phyloP scores from a whole-genome alignment of 495 filamentous ascomycete genomes.

The Penicillium daleae region DNA sequence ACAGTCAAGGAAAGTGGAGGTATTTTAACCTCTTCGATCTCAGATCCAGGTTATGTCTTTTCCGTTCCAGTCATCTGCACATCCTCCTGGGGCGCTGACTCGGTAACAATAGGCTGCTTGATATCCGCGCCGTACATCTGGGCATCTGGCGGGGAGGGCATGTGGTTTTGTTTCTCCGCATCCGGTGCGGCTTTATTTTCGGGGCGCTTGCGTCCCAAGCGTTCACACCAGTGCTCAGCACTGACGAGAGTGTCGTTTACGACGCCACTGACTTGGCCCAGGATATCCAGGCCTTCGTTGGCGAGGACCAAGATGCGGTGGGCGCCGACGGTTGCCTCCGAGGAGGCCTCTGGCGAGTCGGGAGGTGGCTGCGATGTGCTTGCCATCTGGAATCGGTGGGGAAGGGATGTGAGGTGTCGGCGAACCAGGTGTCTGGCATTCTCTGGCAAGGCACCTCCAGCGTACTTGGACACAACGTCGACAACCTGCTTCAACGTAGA shows the following conservation, averaged over 20 bases:
- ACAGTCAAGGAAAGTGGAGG: conserved; percentile 1
- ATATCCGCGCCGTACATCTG: conserved; percentile 36
- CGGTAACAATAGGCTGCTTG: conserved; percentile 39
- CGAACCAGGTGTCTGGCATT: conserved; percentile 79
- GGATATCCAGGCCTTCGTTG: conserved; percentile 86
- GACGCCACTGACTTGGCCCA: conserved; percentile 78
- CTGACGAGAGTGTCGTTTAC: conserved; percentile 82
- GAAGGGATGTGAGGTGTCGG: conserved; percentile 76
- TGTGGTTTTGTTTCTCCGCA: conserved; percentile 29
- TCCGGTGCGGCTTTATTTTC: conserved; percentile 32
- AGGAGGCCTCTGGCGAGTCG: conserved; percentile 37
- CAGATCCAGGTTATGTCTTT: conserved; percentile 30
- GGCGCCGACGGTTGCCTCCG: conserved; percentile 56
- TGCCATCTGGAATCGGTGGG: conserved; percentile 69
- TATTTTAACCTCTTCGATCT: not conserved
- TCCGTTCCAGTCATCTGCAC: conserved; percentile 47
- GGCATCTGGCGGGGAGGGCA: conserved; percentile 21
- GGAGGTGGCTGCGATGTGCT: conserved; percentile 49
- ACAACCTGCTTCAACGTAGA: conserved; percentile 76
- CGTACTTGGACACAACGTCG: conserved; percentile 78
- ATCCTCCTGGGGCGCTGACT: conserved; percentile 33
- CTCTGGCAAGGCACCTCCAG: conserved; percentile 81
- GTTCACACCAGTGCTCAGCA: conserved; percentile 85
- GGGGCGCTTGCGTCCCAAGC: conserved; percentile 62
- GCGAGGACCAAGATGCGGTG: conserved; percentile 78